A percentile compares a stretch with the other conserved stretches of the same genome.
These are phyloP conservation scores for Dimocarpus longan DNA, from an alignment of 345 rosid genomes.

Conservation along the genomic window DNA sequence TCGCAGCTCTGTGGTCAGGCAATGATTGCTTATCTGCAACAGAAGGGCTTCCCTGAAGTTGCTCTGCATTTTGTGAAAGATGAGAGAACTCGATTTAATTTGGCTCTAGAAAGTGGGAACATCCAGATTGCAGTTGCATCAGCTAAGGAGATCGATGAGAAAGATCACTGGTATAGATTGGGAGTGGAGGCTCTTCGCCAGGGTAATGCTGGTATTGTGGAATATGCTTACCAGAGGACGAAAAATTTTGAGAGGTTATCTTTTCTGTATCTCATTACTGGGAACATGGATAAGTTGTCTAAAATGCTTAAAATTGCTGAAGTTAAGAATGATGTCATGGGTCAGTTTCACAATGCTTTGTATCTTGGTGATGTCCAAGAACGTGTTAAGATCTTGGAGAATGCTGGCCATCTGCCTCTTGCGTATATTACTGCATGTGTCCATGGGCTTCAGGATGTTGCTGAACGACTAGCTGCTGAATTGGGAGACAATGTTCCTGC, in stretches of 20 bases:
- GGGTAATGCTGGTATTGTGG: conserved; percentile 90
- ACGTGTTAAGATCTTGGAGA: conserved; percentile 86
- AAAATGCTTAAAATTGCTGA: conserved; percentile 95
- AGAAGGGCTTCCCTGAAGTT: conserved; percentile 97
- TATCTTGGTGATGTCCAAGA: conserved; percentile 89
- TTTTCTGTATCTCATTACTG: conserved; percentile 87
- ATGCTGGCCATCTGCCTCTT: conserved; percentile 86
- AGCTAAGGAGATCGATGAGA: conserved; percentile 93
- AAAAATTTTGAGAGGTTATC: conserved; percentile 97
- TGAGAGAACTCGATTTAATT: conserved; percentile 87
- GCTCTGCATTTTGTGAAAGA: conserved; percentile 98
- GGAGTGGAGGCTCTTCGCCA: conserved; percentile 99
- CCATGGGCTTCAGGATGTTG: conserved; percentile 77
- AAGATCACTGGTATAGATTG: conserved; percentile 86
- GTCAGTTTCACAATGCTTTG: conserved; percentile 92
- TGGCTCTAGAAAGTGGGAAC: conserved; percentile 97
- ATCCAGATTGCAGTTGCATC: conserved; percentile 95
- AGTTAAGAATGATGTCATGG: conserved; percentile 93
- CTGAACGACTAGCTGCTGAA: conserved; percentile 68
- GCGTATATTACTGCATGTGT: conserved; percentile 82
- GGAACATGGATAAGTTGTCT: conserved; percentile 78
- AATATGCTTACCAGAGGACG: conserved; percentile 94
- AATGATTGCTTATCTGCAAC: conserved; percentile 94
- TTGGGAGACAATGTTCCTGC: conserved; percentile 75
- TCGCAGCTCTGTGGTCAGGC: conserved; percentile 98